phyloP scores from a whole-genome alignment of 306 rosid species.

The Fragaria nilgerrensis region DNA sequence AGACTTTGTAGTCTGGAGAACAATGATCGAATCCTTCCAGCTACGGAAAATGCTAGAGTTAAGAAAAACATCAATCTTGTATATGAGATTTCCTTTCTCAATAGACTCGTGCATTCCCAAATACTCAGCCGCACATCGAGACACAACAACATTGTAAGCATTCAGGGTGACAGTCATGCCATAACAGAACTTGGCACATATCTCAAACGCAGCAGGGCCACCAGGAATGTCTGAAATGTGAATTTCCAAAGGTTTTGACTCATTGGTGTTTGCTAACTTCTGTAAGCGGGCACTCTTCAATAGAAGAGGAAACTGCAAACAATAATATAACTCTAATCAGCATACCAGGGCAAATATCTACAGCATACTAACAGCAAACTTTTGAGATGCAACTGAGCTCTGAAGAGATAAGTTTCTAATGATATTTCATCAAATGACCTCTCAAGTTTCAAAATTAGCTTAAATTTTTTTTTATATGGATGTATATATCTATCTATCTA shows the following conservation, averaged over 20 bases:
- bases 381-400: constrained; percentile 24
- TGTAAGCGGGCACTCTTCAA: constrained; percentile 84
- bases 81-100: constrained; percentile 91
- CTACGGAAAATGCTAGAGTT: constrained; percentile 84
- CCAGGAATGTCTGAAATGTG: constrained; percentile 84
- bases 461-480: no score
- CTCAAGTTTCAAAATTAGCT: neutral
- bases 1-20: constrained; percentile 77
- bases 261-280: constrained; percentile 55
- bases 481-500: no score
- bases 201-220: constrained; percentile 82
- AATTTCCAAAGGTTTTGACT: constrained; percentile 57
- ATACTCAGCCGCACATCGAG: constrained; percentile 90
- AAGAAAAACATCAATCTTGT: constrained; percentile 94
- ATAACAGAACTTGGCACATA: constrained; percentile 92
- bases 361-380: constrained; percentile 6
- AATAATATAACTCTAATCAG: constrained; percentile 25
- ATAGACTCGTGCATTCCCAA: constrained; percentile 80
- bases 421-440: neutral
- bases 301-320: constrained; percentile 86
- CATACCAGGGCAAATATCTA: constrained; percentile 18
- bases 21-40: constrained; percentile 98
- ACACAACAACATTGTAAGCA: constrained; percentile 75
- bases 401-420: constrained; percentile 3
- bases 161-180: constrained; percentile 95